Base-by-base conservation (phyloP, 768 basidiomycete species). In the Kwoniella dendrophila region DNA sequence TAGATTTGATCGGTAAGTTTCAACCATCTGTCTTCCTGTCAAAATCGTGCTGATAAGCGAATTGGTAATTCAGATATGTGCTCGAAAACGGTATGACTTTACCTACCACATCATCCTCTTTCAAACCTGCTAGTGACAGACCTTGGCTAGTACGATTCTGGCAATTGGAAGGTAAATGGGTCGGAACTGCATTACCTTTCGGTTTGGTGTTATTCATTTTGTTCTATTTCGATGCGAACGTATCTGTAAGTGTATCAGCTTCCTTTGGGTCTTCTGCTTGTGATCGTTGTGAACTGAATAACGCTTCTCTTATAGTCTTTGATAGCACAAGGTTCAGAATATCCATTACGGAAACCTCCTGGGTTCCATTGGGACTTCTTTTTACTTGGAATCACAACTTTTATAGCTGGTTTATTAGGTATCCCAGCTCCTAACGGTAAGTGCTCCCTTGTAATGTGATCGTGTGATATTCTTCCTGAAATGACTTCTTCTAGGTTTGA, bases 181-280 rank as follows among this genome's bases (percentile, higher is more conserved):
- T 94, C 2, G 90, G 87, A 11, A 87, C 91, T 29, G 90, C 92
- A 0, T 81, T 93, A 43, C 93, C 92, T 0, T 96, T 96, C 70
- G 94, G 93, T 2, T 78, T 93, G 41, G 82, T 92, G 22, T 82
- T 98, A 4, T 96, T 90, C 86, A 84, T 95, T 24, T 80, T 96
- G 44, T 95, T 97, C 81, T 93, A 93, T 82, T 96, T 96, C 68
- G 92, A 97, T 66, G 90, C 93, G 67, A 94, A 94, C 69, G 90
- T 93, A 55, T 93, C 91, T 48, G 90, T 90, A 75, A 69, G 88
- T 80, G 50, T 48, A 27, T 20, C 22, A 11, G n/a, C 24, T 32
- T 27, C n/a, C 57, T 14, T 8, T 10, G 12, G 41, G 8, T 20
- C 36, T 57, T 30, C 32, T 11, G 27, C 44, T 12, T 33, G 41